A percentile compares a stretch with the other conserved stretches of the same genome.
phyloP scores from a whole-genome alignment of 2,329 filamentous ascomycete species.

The Colletotrichum sp. region DNA sequence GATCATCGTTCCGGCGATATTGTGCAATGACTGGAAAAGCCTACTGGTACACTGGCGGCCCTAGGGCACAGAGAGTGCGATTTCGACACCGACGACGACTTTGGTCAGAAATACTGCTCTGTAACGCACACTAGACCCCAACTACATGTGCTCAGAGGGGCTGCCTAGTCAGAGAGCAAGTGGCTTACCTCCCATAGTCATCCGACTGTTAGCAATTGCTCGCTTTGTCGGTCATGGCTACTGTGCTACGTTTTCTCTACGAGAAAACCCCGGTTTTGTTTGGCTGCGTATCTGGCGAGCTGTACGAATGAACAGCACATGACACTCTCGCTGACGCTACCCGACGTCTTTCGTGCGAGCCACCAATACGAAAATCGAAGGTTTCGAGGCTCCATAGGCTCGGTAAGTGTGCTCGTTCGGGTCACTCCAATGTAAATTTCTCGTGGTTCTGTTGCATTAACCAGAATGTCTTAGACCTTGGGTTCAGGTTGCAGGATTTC shows the following conservation, averaged over 20 bases:
- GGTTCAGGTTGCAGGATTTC: not conserved
- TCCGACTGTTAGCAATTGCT: not conserved
- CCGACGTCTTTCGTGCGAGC: not conserved
- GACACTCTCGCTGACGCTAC: not conserved
- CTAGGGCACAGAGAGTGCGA: not conserved
- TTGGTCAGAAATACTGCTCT: not conserved
- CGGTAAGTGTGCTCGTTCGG: not conserved
- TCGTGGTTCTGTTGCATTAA: not conserved
- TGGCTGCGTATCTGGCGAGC: not conserved
- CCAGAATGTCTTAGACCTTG: not conserved
- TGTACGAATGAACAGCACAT: not conserved
- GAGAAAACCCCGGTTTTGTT: not conserved
- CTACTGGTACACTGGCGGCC: not conserved
- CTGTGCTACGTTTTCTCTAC: not conserved
- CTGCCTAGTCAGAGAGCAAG: not conserved
- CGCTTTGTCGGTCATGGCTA: not conserved
- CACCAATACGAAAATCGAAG: not conserved
- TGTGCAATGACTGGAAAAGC: not conserved
- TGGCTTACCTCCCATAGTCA: not conserved
- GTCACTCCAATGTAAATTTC: not conserved
- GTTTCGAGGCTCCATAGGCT: not conserved
- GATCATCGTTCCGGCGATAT: not conserved
- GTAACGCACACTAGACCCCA: not conserved
- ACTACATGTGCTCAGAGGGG: not conserved
- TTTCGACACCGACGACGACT: not conserved